A percentile compares a stretch with the other conserved stretches of the same genome.
phyloP scores from a whole-genome alignment of 768 basidiomycete species.

The Boletus insuetus region DNA sequence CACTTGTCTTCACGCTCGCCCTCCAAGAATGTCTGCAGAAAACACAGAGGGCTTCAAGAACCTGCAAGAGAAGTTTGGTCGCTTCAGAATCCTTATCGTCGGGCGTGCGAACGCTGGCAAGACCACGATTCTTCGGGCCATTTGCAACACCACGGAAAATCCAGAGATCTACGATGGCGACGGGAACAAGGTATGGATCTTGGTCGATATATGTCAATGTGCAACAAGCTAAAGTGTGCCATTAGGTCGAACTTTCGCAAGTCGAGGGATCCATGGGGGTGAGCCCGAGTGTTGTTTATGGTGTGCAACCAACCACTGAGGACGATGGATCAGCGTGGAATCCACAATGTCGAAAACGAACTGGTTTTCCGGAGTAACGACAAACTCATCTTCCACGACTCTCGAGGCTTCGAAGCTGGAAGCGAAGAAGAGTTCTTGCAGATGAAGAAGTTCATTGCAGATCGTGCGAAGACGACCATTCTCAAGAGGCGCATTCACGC shows the following conservation, averaged over 20 bases:
- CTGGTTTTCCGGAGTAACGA: conserved; percentile 1
- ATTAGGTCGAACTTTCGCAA: conserved; percentile 1
- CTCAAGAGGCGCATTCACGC: conserved; percentile 1
- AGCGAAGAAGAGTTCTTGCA: not conserved
- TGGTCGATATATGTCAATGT: not conserved
- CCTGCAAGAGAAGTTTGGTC: not conserved
- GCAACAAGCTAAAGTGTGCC: not conserved
- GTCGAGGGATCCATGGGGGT: not conserved
- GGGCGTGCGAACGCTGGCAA: conserved; percentile 8
- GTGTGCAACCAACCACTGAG: not conserved
- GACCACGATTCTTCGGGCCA: conserved; percentile 2
- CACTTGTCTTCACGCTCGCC: too few relatives aligned
- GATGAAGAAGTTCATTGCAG: not conserved
- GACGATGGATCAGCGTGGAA: not conserved
- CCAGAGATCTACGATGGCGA: conserved; percentile 8
- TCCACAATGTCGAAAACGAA: not conserved
- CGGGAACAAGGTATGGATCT: not conserved
- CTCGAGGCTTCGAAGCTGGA: not conserved
- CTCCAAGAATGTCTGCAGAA: not conserved
- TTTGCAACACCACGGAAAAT: conserved; percentile 1
- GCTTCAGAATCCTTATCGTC: not conserved
- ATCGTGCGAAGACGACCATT: not conserved
- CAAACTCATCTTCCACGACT: conserved; percentile 6
- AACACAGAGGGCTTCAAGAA: not conserved
- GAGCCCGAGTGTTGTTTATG: not conserved